Evolutionary conservation across 441 rosid species (phyloP).

Genomic region (Omphalea diandra): DNA sequence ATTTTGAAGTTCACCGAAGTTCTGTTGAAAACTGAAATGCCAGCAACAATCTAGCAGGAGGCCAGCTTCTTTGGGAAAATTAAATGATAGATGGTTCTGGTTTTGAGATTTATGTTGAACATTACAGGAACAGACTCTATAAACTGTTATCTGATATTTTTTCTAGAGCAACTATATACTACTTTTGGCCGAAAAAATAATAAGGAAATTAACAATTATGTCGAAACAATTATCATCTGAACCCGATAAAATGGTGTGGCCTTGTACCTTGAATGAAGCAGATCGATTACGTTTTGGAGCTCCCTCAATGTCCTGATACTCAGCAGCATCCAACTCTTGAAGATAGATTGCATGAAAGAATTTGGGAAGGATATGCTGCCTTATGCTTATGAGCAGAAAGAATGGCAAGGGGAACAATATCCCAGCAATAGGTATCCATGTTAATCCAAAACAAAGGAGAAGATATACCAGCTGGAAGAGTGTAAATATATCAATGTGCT

Average conservation of each 20-base stretch:
- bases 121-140: not conserved
- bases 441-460: slow-evolving; percentile 63
- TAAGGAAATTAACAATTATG: no score
- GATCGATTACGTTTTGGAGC: slow-evolving; percentile 26
- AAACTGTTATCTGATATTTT: not conserved
- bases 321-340: slow-evolving; percentile 69
- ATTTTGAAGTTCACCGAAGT: not conserved
- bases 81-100: not conserved
- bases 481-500: slow-evolving; percentile 33
- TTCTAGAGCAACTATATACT: not conserved
- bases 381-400: slow-evolving; percentile 58
- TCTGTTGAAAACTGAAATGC: not conserved
- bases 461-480: slow-evolving; percentile 46
- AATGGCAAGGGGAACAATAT: slow-evolving; percentile 70
- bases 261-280: slow-evolving; percentile 24
- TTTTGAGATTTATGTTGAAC: not conserved
- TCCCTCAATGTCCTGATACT: slow-evolving; percentile 66
- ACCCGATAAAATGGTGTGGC: not conserved
- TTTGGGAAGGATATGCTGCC: slow-evolving; percentile 65
- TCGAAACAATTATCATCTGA: no score
- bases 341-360: slow-evolving; percentile 52
- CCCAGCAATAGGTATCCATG: slow-evolving; percentile 65
- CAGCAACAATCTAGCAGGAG: no score
- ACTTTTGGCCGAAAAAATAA: not conserved
- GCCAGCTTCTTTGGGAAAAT: no score